Evolutionary conservation across 805 yeast genomes (phyloP).

Genomic region (Spathaspora boniae): DNA sequence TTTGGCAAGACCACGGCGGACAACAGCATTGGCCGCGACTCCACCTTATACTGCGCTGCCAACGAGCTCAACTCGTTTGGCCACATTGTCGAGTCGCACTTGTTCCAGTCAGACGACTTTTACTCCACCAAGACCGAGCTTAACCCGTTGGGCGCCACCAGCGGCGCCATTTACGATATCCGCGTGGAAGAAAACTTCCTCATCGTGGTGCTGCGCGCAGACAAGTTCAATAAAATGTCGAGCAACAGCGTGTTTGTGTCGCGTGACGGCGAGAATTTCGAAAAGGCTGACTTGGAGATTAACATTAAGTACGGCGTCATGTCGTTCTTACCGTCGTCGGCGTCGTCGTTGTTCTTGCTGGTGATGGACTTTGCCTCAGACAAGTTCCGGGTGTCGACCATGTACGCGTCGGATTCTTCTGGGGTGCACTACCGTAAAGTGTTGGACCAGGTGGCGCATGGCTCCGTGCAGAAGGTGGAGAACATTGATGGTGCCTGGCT

Average conservation of each 20-base stretch:
- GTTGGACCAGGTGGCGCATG: constrained; percentile 41
- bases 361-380: constrained; percentile 16
- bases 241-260: constrained; percentile 42
- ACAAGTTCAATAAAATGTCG: constrained; percentile 38
- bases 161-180: constrained; percentile 32
- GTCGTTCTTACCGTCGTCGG: constrained; percentile 35
- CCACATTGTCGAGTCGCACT: constrained; percentile 30
- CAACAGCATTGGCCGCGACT: constrained; percentile 17
- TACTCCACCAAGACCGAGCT: constrained; percentile 33
- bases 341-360: constrained; percentile 31
- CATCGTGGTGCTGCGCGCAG: constrained; percentile 38
- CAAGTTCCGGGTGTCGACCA: constrained; percentile 21
- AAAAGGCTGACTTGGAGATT: constrained; percentile 37
- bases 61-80: constrained; percentile 39
- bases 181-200: constrained; percentile 39
- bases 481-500: constrained; percentile 63
- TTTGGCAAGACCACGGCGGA: constrained; percentile 28
- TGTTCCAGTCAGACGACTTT: constrained; percentile 43
- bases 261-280: constrained; percentile 42
- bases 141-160: constrained; percentile 21
- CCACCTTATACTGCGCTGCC: constrained; percentile 30
- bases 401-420: constrained; percentile 54
- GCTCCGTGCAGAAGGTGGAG: constrained; percentile 43
- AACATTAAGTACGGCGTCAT: constrained; percentile 34
- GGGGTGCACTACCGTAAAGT: constrained; percentile 50